Evolutionary conservation across 2,329 filamentous ascomycete genomes (phyloP).

Genomic region (Truncatella angustata): DNA sequence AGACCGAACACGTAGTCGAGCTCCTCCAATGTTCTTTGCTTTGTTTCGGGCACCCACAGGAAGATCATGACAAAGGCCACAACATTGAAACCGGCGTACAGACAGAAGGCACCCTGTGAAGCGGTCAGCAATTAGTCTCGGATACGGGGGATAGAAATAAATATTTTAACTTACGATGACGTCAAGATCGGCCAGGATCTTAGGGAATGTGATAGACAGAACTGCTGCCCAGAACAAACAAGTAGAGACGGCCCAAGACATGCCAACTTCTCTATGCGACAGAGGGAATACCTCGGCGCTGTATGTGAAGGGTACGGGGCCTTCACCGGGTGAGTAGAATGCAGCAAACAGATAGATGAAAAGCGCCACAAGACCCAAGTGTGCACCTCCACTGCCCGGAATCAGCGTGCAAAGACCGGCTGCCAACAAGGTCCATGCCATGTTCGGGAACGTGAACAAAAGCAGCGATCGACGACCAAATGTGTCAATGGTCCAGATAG

Average conservation of each 20-base stretch:
- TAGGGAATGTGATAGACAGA: constrained; percentile 57
- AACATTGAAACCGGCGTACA: constrained; percentile 56
- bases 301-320: constrained; percentile 63
- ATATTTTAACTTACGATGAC: constrained; percentile 25
- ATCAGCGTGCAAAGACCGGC: constrained; percentile 55
- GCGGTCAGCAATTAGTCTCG: neutral
- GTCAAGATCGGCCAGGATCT: constrained; percentile 42
- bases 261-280: constrained; percentile 65
- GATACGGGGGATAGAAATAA: too few species aligned
- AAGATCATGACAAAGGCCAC: constrained; percentile 56
- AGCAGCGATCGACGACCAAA: constrained; percentile 62
- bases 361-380: constrained; percentile 45
- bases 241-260: constrained; percentile 64
- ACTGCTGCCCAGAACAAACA: constrained; percentile 58
- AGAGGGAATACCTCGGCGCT: constrained; percentile 65
- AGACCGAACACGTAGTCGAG: constrained; percentile 62
- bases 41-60: constrained; percentile 52
- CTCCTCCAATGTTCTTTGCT: constrained; percentile 56
- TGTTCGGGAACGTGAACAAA: constrained; percentile 65
- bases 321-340: constrained; percentile 61
- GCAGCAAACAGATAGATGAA: constrained; percentile 57
- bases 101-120: constrained; percentile 43
- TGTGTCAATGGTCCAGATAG: constrained; percentile 65
- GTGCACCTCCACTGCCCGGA: constrained; percentile 16
- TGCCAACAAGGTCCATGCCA: constrained; percentile 59